Conservation (phyloP, 805 yeast species). For the Lachancea nothofagi region DNA sequence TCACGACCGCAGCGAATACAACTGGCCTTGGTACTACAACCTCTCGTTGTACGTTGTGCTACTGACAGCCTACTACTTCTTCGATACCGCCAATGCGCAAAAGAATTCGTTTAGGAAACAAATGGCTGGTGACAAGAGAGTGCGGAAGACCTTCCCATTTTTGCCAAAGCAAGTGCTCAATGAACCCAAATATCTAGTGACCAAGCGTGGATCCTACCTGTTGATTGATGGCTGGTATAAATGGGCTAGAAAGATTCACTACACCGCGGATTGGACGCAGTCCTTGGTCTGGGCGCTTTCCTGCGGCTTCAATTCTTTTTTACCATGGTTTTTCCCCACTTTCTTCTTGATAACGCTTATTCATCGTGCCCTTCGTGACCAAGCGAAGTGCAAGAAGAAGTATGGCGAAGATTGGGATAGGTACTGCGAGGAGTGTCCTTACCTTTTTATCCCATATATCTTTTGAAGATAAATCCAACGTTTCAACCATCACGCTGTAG, state of each 20-base stretch:
- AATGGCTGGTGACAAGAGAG: conserved; percentile 69
- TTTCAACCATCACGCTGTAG: not conserved
- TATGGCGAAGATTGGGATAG: conserved; percentile 93
- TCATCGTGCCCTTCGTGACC: conserved; percentile 88
- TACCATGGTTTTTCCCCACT: conserved; percentile 94
- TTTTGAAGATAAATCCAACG: conserved; percentile 25
- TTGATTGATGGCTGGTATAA: conserved; percentile 93
- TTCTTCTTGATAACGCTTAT: conserved; percentile 83
- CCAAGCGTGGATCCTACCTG: conserved; percentile 78
- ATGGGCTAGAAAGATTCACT: conserved; percentile 89
- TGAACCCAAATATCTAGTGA: conserved; percentile 78
- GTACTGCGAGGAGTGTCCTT: conserved; percentile 84
- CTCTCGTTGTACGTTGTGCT: conserved; percentile 49
- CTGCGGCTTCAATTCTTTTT: conserved; percentile 81
- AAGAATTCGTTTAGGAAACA: conserved; percentile 85
- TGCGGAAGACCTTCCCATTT: conserved; percentile 89
- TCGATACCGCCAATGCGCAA: conserved; percentile 93
- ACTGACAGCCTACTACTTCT: conserved; percentile 76
- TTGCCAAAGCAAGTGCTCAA: conserved; percentile 77
- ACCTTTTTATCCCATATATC: conserved; percentile 83
- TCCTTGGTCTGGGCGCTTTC: conserved; percentile 86
- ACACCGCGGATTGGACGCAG: conserved; percentile 90
- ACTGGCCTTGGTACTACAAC: conserved; percentile 62
- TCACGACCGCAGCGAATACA: conserved; percentile 80
- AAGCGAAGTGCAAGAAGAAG: conserved; percentile 74